Evolutionary conservation across 2,329 filamentous ascomycete genomes (phyloP).

Genomic region (Fusarium sp.): DNA sequence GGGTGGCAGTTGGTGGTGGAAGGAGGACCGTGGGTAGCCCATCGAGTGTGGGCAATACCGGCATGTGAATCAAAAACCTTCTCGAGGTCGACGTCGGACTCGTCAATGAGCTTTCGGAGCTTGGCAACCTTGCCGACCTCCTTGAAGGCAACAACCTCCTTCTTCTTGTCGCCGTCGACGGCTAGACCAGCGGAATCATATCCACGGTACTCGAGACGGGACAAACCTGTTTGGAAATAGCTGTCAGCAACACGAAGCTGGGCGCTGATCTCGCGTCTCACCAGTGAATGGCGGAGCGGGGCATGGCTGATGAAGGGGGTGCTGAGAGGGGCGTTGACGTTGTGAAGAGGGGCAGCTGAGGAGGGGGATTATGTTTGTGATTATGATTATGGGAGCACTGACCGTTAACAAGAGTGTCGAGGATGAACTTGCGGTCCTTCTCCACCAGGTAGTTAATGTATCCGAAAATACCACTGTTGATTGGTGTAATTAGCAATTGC

Average conservation of each 20-base stretch:
- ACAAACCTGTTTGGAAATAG: slow-evolving; percentile 75
- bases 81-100: slow-evolving; percentile 84
- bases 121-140: slow-evolving; percentile 99
- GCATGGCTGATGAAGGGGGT: slow-evolving; percentile 42
- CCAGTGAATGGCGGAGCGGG: slow-evolving; percentile 48
- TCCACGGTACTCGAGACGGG: slow-evolving; percentile 96
- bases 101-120: slow-evolving; percentile 91
- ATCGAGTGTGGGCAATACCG: slow-evolving; percentile 98
- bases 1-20: slow-evolving; percentile 98
- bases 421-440: slow-evolving; percentile 97
- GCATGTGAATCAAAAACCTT: slow-evolving; percentile 98
- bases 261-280: slow-evolving; percentile 45
- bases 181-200: slow-evolving; percentile 98
- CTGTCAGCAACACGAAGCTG: slow-evolving; percentile 51
- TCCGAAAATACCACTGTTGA: slow-evolving; percentile 88
- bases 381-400: slow-evolving; percentile 56
- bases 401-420: slow-evolving; percentile 97
- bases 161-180: slow-evolving; percentile 98
- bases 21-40: slow-evolving; percentile 97
- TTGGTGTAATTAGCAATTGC: slow-evolving; percentile 48
- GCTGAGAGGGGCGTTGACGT: slow-evolving; percentile 32
- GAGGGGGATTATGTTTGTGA: slow-evolving; percentile 27
- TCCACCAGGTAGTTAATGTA: slow-evolving; percentile 99
- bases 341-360: slow-evolving; percentile 31
- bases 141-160: slow-evolving; percentile 97